Percentiles rank a stretch among this genome's conserved stretches.
Conservation (phyloP, 2,329 filamentous ascomycete genomes). For the Cordyceps militaris region DNA sequence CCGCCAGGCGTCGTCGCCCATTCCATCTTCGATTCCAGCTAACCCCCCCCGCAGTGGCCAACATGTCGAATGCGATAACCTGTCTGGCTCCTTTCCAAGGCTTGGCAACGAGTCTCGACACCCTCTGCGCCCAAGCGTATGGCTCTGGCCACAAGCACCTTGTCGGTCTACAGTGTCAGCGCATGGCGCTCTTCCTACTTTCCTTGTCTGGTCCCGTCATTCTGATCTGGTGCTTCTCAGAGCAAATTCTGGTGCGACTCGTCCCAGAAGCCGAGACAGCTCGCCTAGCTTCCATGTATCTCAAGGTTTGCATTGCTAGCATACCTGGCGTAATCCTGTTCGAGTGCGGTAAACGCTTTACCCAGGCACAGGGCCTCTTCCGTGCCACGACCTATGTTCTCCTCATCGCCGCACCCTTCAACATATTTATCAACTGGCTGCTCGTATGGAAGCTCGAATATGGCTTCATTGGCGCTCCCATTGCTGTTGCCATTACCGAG, state of each 20-base stretch:
- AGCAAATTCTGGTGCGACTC: constrained; percentile 49
- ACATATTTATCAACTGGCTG: constrained; percentile 69
- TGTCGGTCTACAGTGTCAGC: constrained; percentile 74
- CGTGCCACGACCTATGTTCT: constrained; percentile 71
- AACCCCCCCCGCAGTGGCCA: constrained; percentile 29
- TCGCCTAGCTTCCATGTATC: constrained; percentile 61
- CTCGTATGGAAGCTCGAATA: constrained; percentile 65
- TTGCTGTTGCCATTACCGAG: constrained; percentile 72
- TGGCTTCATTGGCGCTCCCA: constrained; percentile 75
- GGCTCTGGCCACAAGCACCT: constrained; percentile 85
- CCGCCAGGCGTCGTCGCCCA: not conserved
- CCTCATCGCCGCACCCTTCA: constrained; percentile 67
- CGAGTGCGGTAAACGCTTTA: constrained; percentile 71
- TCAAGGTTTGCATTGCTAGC: constrained; percentile 64
- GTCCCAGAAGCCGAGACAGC: constrained; percentile 52
- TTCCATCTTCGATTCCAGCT: not conserved
- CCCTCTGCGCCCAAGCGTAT: constrained; percentile 88
- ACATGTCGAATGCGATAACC: constrained; percentile 75
- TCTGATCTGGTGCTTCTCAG: constrained; percentile 62
- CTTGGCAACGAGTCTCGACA: constrained; percentile 85
- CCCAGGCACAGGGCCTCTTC: constrained; percentile 78
- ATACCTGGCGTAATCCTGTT: constrained; percentile 72
- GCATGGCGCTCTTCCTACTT: constrained; percentile 74
- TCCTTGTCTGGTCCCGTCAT: constrained; percentile 64
- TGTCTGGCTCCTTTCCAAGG: constrained; percentile 74